Base-by-base conservation (phyloP, 2,329 filamentous ascomycete species). In the Penicillium sp. region DNA sequence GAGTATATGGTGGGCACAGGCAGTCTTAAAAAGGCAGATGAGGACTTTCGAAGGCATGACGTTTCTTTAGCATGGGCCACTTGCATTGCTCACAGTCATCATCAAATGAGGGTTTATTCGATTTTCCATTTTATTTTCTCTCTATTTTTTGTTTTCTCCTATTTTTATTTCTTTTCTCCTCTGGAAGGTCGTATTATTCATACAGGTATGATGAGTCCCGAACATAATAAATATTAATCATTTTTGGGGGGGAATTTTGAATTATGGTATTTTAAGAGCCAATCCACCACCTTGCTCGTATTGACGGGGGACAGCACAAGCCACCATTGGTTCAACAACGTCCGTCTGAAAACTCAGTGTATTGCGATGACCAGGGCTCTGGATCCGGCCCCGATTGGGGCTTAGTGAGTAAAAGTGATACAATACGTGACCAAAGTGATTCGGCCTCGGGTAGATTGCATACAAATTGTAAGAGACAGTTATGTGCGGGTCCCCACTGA, bases 401-500 rank as follows among this genome's bases (percentile, higher is more conserved):
- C 3, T 34, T 52, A 45, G 39, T 34, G 43, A 34, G 13, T 28
- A 38, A 18, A 12, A 28, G n/a, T 38, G 18, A 28, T 43, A 45
- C 43, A 29, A 45, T 45, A 45, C 43, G 43, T 45, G 43, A 45
- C 43, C 12, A 11, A 12, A 13, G n/a, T 25, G 35, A 45, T 27
- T 44, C 29, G 29, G 24, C 4, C 13, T 44, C 42, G 33, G 41
- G 24, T 24, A 18, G 8, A 8, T 45, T 28, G 55, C 45, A 32
- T 11, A 18, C 18, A 18, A 18, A 18, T 18, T 18, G 18, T 18
- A 18, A 18, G 18, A 32, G 29, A 32, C 29, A 32, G 11, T 32
- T 32, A 7, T 32, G 29, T 32, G 29, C 29, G 29, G 29, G 29
- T 32, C 45, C 38, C 55, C 55, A 56, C 55, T 57, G 55, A 57